phyloP scores from a whole-genome alignment of 2,329 filamentous ascomycete genomes.

The Epichloe scottii region DNA sequence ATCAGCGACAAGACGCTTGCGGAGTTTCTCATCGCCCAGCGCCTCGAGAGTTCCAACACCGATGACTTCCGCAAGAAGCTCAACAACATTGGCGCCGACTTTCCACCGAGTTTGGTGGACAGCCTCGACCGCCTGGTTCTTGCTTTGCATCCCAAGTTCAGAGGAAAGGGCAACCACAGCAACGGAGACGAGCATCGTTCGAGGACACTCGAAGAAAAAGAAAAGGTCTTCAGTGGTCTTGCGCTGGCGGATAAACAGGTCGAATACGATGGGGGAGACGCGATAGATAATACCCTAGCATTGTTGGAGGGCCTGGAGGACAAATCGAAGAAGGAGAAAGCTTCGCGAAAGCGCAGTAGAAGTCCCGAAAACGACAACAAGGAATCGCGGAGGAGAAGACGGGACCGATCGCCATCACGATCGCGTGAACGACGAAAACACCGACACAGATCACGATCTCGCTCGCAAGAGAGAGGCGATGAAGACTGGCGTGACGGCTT shows the following conservation, averaged over 20 bases:
- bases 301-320: constrained; percentile 76
- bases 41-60: constrained; percentile 58
- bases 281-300: constrained; percentile 85
- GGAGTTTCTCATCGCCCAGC: constrained; percentile 90
- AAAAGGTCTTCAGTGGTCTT: constrained; percentile 80
- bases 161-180: constrained; percentile 34
- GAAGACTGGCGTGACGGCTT: constrained; percentile 33
- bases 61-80: constrained; percentile 66
- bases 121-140: constrained; percentile 81
- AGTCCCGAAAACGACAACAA: constrained; percentile 39
- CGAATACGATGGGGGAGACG: constrained; percentile 37
- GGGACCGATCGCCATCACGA: constrained; percentile 25
- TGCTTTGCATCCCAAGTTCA: constrained; percentile 86
- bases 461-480: constrained; percentile 26
- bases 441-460: constrained; percentile 24
- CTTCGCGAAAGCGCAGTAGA: constrained; percentile 43
- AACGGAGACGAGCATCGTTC: constrained; percentile 28
- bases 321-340: constrained; percentile 41
- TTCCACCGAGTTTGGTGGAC: constrained; percentile 75
- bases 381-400: constrained; percentile 28
- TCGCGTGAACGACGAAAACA: constrained; percentile 28
- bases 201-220: constrained; percentile 54
- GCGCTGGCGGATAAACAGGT: constrained; percentile 67
- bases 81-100: constrained; percentile 64
- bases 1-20: constrained; percentile 89